Evolutionary conservation across 345 rosid genomes (phyloP), one percentile per base, ranked within the genome.

Genomic region (Gossypium mustelinum): DNA sequence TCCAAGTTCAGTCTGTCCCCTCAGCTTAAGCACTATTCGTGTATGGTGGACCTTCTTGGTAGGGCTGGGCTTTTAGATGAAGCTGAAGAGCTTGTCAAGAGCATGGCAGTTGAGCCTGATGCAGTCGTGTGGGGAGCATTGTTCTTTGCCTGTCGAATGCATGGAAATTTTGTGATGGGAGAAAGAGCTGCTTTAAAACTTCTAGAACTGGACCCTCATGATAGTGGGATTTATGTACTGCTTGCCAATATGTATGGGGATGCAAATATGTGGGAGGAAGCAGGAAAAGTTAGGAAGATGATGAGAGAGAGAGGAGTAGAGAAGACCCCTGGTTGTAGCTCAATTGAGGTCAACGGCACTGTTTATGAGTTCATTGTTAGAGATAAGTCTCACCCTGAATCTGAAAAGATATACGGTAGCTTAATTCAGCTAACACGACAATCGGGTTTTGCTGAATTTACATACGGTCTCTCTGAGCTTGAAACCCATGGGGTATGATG

Each of bases 41-140:
- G 92, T 77, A 89, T 94, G 98, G 92, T 92, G 69, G 92, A 91
- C 73, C 94, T 94, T 78, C 78, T 91, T 68, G 98, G 98, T 52
- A 85, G 93, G 84, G 92, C 95, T 52, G 97, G 98, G 74, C 85
- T 85, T 20, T 70, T 92, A 57, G 82, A 89, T 73, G 98, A 94
- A 80, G 98, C 97, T 2, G 89, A 85, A 68, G 81, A 77, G 79
- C 84, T 91, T 73, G 83, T 93, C 71, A 81, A 85, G 45, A 82
- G 80, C 86, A 91, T 94, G 93, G 89, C 92, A 65, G 81, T 92
- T 75, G 82, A 85, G 79, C 86, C 91, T 58, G 97, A 92, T 87
- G 89, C 87, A 58, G 88, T 79, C 6, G 85, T 91, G 54, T 94
- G 95, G 98, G 95, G 97, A 65, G 88, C 96, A 47, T 82, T 94